Base-by-base conservation (phyloP, 108 stramenopile genomes). In the Asterionellopsis glacialis region DNA sequence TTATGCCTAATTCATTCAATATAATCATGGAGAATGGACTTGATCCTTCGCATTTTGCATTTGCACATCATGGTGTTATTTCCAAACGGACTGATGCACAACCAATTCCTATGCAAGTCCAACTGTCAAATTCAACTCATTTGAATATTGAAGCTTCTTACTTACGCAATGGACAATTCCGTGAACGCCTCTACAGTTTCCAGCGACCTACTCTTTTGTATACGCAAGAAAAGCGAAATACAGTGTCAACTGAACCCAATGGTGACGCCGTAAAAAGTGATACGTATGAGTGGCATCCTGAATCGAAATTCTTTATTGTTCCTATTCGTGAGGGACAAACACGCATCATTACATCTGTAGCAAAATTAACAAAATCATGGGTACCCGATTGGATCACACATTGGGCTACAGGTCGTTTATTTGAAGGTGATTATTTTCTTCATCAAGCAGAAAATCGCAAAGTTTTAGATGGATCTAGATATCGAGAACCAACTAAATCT, bases 11-110 rank as follows among this genome's bases (percentile, higher is more conserved):
- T 61, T 81, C 80, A 10, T 82, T 64, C 27, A 90, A 93, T 59
- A 74, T 84, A 10, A 51, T 93, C 24, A 23, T 80, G 0, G 79
- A 83, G 54, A 90, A 90, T 45, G 73, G 87, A 25, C 72, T 83
- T 55, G 81, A 95, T 64, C 85, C 86, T 0, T 74, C 83, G 1
- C 94, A 95, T 61, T 59, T 95, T 23, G 88, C 91, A 0, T 95
- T 87, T 80, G 93, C 70, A 38, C 33, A 63, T 27, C 59, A 69
- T 55, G 41, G 16, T 41, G 42, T 55, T 11, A 67, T 80, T 53
- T 63, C 63, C 6, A 39, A 49, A 28, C 70, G 86, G 50, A 33
- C 59, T 24, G 76, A 81, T 60, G 76, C 63, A 19, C 38, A 51
- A 0, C 69, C 75, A 12, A 67, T 81, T 18, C 62, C 63, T 9